Base-by-base conservation (phyloP, 1,139 yeast species). In the Yamadazyma atlantica region DNA sequence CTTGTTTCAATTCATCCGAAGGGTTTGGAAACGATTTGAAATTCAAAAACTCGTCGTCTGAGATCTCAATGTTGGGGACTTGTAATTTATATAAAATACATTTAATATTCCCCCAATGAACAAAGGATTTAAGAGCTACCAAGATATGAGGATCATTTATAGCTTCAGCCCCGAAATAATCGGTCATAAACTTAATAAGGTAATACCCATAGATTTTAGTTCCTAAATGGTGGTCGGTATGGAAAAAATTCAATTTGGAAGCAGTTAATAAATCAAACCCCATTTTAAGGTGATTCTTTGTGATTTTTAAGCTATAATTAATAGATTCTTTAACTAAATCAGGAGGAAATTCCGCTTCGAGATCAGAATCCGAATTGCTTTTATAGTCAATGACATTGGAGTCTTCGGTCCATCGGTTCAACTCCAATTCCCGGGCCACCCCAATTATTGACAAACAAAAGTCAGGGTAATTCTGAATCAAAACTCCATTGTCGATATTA, bases 191-290 rank as follows among this genome's bases (percentile, higher is more conserved):
- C 36, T 64, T 59, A 34, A 65, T 64, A 62, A 77, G 58, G 45
- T 66, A 69, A 36, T 54, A 51, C 2, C 80, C 80, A 43, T 74
- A 79, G 16, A 76, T 55, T 39, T 62, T 66, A 11, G 74, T 69
- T 4, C 78, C 77, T 21, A 75, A 68, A 50, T 75, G 80, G 48
- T 77, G 82, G 52, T 77, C 82, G 1, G 82, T 74, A 48, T 76
- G 82, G 42, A 76, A 62, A 47, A 76, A 77, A 48, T 76, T 75
- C 41, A 77, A 60, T 44, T 75, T 75, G 13, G 80, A 60, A 23
- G 78, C 73, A 27, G 69, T 57, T 46, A 76, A 43, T 24, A 77
- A 57, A 44, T 66, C 62, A 28, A 70, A 54, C 2, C 81, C 81
- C 58, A 62, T 60, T 24, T 52, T 49, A 23, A 74, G 58, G 44